Percentiles rank a stretch among this genome's conserved stretches.
These are phyloP conservation scores for Cyberlindnera bimundalis DNA, from an alignment of 805 yeast species.

Conservation along the genomic window DNA sequence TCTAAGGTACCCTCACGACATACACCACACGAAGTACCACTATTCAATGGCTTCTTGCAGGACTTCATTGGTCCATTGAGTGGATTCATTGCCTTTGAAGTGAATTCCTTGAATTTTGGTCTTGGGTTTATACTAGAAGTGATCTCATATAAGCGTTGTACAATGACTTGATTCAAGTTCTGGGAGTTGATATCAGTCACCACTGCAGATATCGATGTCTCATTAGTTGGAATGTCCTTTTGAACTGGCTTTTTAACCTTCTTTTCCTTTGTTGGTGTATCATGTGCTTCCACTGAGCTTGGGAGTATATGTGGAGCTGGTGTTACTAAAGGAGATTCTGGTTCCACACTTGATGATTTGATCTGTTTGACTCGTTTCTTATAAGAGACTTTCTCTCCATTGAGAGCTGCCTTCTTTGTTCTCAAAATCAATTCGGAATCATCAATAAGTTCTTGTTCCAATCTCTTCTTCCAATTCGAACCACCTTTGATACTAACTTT, in stretches of 20 bases:
- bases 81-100: conserved; percentile 16
- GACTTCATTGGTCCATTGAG: background rate
- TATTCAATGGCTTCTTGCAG: background rate
- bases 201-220: background rate
- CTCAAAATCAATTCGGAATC: conserved; percentile 55
- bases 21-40: conserved; percentile 48
- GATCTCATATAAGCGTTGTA: conserved; percentile 18
- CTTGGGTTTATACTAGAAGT: conserved; percentile 20
- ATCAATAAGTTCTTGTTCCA: conserved; percentile 63
- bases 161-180: conserved; percentile 12
- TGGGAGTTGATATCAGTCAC: background rate
- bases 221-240: background rate
- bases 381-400: conserved; percentile 9
- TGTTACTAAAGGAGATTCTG: conserved; percentile 22
- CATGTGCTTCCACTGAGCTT: background rate
- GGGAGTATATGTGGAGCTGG: conserved; percentile 6
- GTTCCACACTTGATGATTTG: background rate
- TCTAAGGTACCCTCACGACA: conserved; percentile 42
- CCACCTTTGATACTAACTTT: conserved; percentile 41
- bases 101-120: conserved; percentile 19
- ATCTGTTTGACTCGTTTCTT: conserved; percentile 3
- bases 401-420: conserved; percentile 3
- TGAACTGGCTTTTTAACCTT: background rate
- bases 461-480: conserved; percentile 53
- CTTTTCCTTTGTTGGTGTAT: conserved; percentile 5